Percentiles rank a stretch among this genome's conserved stretches.
phyloP scores from a whole-genome alignment of 1,284 basidiomycete genomes.

The Dichomitus squalens region DNA sequence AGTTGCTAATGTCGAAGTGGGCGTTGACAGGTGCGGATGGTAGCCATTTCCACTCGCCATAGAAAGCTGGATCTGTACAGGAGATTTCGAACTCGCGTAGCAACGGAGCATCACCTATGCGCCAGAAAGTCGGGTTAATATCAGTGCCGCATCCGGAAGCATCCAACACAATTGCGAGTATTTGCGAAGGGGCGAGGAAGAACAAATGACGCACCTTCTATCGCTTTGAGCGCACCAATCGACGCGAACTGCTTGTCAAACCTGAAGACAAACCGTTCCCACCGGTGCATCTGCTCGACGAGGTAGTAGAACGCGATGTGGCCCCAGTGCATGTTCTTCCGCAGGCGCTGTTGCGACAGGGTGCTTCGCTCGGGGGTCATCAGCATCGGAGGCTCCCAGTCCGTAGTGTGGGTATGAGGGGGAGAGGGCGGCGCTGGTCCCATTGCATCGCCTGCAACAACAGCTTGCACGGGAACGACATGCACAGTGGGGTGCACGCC shows the following conservation, averaged over 20 bases:
- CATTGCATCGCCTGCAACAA: slow-evolving; percentile 14
- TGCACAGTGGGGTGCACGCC: slow-evolving; percentile 22
- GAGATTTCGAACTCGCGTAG: slow-evolving; percentile 77
- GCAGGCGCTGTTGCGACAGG: slow-evolving; percentile 28
- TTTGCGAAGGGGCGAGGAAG: not conserved
- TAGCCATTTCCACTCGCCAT: slow-evolving; percentile 71
- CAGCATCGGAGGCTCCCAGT: slow-evolving; percentile 24
- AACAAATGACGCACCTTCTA: slow-evolving; percentile 53
- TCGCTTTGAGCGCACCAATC: slow-evolving; percentile 66
- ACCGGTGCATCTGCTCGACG: slow-evolving; percentile 75
- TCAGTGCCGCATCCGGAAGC: not conserved
- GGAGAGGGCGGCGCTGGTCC: slow-evolving; percentile 15
- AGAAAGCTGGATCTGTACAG: slow-evolving; percentile 62
- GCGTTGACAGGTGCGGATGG: slow-evolving; percentile 49
- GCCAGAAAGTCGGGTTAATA: not conserved
- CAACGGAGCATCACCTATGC: slow-evolving; percentile 65
- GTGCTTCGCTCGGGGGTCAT: slow-evolving; percentile 10
- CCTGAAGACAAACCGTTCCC: slow-evolving; percentile 76
- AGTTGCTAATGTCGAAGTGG: slow-evolving; percentile 43
- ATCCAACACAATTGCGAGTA: not conserved
- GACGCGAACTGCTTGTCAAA: slow-evolving; percentile 76
- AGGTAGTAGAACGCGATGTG: slow-evolving; percentile 77
- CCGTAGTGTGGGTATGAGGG: slow-evolving; percentile 10
- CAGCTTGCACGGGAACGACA: slow-evolving; percentile 21
- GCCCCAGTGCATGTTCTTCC: slow-evolving; percentile 67